These are phyloP conservation scores for Yamadazyma laniorum DNA, from an alignment of 805 yeast genomes.

Conservation along the genomic window DNA sequence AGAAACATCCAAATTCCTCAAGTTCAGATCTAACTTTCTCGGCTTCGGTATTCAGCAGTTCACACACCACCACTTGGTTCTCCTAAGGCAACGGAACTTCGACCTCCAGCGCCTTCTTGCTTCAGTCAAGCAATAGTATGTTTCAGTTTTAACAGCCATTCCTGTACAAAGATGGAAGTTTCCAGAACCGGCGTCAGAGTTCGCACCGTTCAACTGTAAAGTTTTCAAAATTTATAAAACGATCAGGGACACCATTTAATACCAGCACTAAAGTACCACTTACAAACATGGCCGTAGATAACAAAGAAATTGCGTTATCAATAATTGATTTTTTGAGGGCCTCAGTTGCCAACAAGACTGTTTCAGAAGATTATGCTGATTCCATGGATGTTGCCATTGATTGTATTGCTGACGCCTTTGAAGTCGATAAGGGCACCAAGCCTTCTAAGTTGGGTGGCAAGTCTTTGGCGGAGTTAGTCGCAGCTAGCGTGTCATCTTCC, in stretches of 20 bases:
- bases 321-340: slow-evolving; percentile 69
- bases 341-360: slow-evolving; percentile 57
- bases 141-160: slow-evolving; percentile 4
- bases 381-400: slow-evolving; percentile 92
- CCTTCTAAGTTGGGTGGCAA: slow-evolving; percentile 36
- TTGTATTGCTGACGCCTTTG: slow-evolving; percentile 85
- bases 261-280: too few relatives aligned
- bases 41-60: slow-evolving; percentile 35
- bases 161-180: slow-evolving; percentile 5
- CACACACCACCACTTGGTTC: slow-evolving; percentile 10
- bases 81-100: slow-evolving; percentile 9
- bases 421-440: slow-evolving; percentile 53
- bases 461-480: slow-evolving; percentile 46
- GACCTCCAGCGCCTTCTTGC: slow-evolving; percentile 4
- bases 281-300: slow-evolving; percentile 42
- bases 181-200: slow-evolving; percentile 5
- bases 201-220: slow-evolving; percentile 1
- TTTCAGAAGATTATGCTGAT: slow-evolving; percentile 78
- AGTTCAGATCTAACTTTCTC: slow-evolving; percentile 46
- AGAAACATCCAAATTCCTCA: slow-evolving; percentile 58
- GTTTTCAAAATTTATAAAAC: not conserved
- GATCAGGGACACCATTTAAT: too few relatives aligned
- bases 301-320: slow-evolving; percentile 67
- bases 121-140: slow-evolving; percentile 1
- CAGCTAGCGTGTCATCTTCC: slow-evolving; percentile 8